Evolutionary conservation across 371 early-diverging fungal species (phyloP).

Genomic region (Pancytospora epiphaga): DNA sequence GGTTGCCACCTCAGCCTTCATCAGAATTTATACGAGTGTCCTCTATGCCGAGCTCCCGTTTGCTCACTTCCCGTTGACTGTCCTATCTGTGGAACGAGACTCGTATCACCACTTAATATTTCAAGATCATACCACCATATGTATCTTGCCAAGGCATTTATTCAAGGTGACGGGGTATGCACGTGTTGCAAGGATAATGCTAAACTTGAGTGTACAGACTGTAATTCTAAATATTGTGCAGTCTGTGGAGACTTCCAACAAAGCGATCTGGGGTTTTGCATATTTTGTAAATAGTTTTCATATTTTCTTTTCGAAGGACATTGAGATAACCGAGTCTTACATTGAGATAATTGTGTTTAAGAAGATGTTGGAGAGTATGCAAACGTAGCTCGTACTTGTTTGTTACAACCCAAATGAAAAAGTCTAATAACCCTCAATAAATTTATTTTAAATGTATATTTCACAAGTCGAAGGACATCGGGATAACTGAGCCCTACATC

Average conservation of each 20-base stretch:
- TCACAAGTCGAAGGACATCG: too few relatives aligned
- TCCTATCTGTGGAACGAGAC: conserved; percentile 49
- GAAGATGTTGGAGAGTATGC: too few relatives aligned
- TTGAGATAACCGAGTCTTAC: too few relatives aligned
- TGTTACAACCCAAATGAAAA: too few relatives aligned
- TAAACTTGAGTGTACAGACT: conserved; percentile 36
- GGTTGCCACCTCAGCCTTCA: conserved; percentile 54
- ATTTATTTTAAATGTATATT: too few relatives aligned
- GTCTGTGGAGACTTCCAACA: conserved; percentile 44
- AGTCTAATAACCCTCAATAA: too few relatives aligned
- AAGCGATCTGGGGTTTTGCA: conserved; percentile 51
- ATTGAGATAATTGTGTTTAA: too few relatives aligned
- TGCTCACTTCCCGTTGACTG: conserved; percentile 53
- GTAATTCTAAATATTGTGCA: conserved; percentile 41
- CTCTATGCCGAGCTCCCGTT: conserved; percentile 52
- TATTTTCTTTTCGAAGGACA: too few relatives aligned
- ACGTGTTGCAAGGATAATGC: conserved; percentile 19
- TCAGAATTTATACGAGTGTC: conserved; percentile 47
- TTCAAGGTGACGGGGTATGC: conserved; percentile 19
- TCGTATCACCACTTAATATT: conserved; percentile 51
- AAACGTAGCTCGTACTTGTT: too few relatives aligned
- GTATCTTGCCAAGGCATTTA: conserved; percentile 33
- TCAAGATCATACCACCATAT: conserved; percentile 42
- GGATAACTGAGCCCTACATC: too few relatives aligned
- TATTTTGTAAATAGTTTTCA: conserved; percentile 36